Evolutionary conservation across 2,329 filamentous ascomycete species (phyloP).

Genomic region (Verticillium albo-atrum): DNA sequence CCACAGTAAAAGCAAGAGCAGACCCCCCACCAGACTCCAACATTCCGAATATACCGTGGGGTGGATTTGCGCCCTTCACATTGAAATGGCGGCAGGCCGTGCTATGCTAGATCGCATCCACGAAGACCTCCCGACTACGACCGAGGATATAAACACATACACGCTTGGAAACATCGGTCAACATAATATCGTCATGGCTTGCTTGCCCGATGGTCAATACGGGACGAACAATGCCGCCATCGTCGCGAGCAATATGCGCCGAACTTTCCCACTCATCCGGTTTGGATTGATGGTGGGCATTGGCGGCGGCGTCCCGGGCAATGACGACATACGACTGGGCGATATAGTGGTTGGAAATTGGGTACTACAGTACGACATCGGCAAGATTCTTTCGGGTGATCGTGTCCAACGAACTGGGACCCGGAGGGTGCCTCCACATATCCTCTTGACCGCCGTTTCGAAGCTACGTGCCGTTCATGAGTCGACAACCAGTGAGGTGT

Average conservation of each 20-base stretch:
- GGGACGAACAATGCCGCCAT: constrained; percentile 16
- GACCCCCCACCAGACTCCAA: too few relatives aligned
- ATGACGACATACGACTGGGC: constrained; percentile 16
- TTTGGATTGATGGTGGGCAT: constrained; percentile 18
- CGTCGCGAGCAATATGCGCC: constrained; percentile 9
- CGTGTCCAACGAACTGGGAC: too few relatives aligned
- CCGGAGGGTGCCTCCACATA: too few relatives aligned
- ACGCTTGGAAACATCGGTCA: constrained; percentile 11
- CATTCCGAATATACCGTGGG: constrained; percentile 11
- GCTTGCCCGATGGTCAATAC: constrained; percentile 14
- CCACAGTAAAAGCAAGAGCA: too few relatives aligned
- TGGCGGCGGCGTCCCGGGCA: constrained; percentile 14
- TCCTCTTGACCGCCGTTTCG: too few relatives aligned
- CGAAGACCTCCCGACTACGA: background rate
- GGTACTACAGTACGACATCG: constrained; percentile 21
- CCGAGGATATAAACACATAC: constrained; percentile 18
- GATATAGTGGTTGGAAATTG: constrained; percentile 20
- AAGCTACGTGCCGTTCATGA: too few relatives aligned
- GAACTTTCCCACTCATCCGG: constrained; percentile 7
- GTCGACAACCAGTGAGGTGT: too few relatives aligned
- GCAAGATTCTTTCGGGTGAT: constrained; percentile 12
- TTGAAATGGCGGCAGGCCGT: constrained; percentile 8
- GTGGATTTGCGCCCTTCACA: constrained; percentile 12
- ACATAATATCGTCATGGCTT: constrained; percentile 22
- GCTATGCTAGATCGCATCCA: constrained; percentile 10